Evolutionary conservation across 176 grass and related monocot genomes (phyloP), one percentile per base, ranked within the genome.

Genomic region (Pharus latifolius): DNA sequence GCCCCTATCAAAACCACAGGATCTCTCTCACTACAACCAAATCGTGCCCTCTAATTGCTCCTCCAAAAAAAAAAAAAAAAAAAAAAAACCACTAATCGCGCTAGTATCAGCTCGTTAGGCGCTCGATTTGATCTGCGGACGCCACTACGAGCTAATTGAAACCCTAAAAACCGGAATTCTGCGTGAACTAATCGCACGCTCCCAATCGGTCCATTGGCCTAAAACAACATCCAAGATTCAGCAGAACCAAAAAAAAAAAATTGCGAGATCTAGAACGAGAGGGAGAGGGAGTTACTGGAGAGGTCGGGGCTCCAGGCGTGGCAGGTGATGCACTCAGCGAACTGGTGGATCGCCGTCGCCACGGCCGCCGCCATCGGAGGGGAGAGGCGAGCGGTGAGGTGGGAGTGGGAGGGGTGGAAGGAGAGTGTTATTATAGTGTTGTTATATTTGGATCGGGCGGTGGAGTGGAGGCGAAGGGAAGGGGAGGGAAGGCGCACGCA

Each of bases 261-360:
- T 2, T 3, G 10, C 27, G 66, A 80, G 79, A 78, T 77, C 77
- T 70, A 81, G 77, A 63, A 47, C 9, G 54, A 20, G 3, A 28
- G 62, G 51, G 82, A 35, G 24, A 54, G 44, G 48, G 15, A 20
- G 50, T 79, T 84, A 99, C 95, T 91, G 2, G 84, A 78, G 49
- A 84, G 87, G 86, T 99, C 90, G 65, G 87, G 84, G 79, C 87
- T 94, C 95, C 95, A 99, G 0, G 90, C 87, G 70, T 99, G 95
- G 75, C 90, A 99, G 70, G 95, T 94, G 78, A 99, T 99, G 87
- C 95, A 91, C 90, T 99, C 87, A 45, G 90, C 90, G 79, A 99
- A 99, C 63, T 99, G 95, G 81, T 91, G 87, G 75, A 91, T 75
- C 75, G 84, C 90, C 48, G 75, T 79, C 33, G 84, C 95, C 35